Conservation (phyloP, 2,329 filamentous ascomycete species). For the Curvularia sp. region DNA sequence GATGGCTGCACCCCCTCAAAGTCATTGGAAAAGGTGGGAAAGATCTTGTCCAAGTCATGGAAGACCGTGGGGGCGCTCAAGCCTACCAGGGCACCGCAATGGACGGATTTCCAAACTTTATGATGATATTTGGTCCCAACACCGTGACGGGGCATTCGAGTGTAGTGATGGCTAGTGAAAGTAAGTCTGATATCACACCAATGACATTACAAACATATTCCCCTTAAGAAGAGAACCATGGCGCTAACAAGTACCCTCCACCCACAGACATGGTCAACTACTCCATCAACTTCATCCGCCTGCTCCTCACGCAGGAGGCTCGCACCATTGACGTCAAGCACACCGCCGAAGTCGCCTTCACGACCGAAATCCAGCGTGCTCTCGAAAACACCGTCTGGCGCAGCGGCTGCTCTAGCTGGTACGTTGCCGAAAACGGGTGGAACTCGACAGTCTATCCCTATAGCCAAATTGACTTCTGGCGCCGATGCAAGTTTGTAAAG, state of each 20-base stretch:
- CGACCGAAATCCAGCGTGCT: slow-evolving; percentile 51
- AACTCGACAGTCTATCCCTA: slow-evolving; percentile 73
- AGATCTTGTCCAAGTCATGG: slow-evolving; percentile 64
- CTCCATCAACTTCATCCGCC: slow-evolving; percentile 64
- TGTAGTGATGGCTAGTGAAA: slow-evolving; percentile 67
- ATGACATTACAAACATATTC: background rate
- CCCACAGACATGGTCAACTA: slow-evolving; percentile 63
- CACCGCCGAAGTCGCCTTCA: slow-evolving; percentile 75
- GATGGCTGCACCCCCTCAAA: slow-evolving; percentile 61
- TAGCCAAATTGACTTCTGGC: slow-evolving; percentile 59
- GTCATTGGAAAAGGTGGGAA: slow-evolving; percentile 60
- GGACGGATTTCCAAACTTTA: slow-evolving; percentile 67
- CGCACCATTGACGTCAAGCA: slow-evolving; percentile 83
- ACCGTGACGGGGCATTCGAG: slow-evolving; percentile 67
- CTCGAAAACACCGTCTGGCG: slow-evolving; percentile 61
- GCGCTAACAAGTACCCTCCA: background rate
- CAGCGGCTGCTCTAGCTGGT: slow-evolving; percentile 65
- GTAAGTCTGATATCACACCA: slow-evolving; percentile 5
- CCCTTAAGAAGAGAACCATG: background rate
- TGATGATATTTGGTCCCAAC: slow-evolving; percentile 69
- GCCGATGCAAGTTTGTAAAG: slow-evolving; percentile 60
- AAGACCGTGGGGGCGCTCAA: slow-evolving; percentile 64
- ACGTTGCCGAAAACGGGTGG: slow-evolving; percentile 77
- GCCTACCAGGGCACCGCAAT: slow-evolving; percentile 67
- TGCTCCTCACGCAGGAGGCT: slow-evolving; percentile 85